Evolutionary conservation across 495 filamentous ascomycete species (phyloP).

Genomic region (Cairneyella variabilis): DNA sequence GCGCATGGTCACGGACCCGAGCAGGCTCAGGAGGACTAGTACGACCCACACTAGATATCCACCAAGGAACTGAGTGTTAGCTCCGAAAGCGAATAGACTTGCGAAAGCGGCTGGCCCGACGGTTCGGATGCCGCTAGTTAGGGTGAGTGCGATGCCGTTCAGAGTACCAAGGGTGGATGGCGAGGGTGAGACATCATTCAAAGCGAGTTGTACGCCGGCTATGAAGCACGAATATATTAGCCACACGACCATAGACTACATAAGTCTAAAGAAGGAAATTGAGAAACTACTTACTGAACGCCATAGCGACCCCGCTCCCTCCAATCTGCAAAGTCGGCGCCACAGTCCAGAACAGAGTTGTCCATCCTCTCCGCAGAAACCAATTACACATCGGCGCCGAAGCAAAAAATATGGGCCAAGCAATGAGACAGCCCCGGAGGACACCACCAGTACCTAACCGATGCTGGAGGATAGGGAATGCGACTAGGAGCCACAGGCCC

Average conservation of each 20-base stretch:
- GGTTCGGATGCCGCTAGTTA: slow-evolving; percentile 47
- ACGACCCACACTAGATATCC: slow-evolving; percentile 68
- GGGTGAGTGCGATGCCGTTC: slow-evolving; percentile 58
- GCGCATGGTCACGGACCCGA: slow-evolving; percentile 38
- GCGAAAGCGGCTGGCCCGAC: slow-evolving; percentile 58
- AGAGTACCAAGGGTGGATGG: slow-evolving; percentile 56
- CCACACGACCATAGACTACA: background rate
- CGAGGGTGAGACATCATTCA: slow-evolving; percentile 63
- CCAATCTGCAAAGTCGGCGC: slow-evolving; percentile 35
- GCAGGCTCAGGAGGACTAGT: slow-evolving; percentile 42
- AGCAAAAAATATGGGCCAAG: slow-evolving; percentile 57
- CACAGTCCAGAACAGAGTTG: slow-evolving; percentile 52
- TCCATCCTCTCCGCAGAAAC: slow-evolving; percentile 40
- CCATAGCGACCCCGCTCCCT: slow-evolving; percentile 61
- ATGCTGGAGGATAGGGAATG: slow-evolving; percentile 57
- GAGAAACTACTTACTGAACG: slow-evolving; percentile 42
- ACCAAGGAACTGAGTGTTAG: slow-evolving; percentile 46
- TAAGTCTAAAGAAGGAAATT: background rate
- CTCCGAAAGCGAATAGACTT: slow-evolving; percentile 58
- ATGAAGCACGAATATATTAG: slow-evolving; percentile 17
- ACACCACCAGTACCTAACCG: slow-evolving; percentile 58
- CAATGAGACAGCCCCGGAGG: slow-evolving; percentile 45
- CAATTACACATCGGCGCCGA: slow-evolving; percentile 46
- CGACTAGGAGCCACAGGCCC: slow-evolving; percentile 58
- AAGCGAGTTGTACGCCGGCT: slow-evolving; percentile 57